Base-by-base conservation (phyloP, 176 grass and related monocot genomes). In the Coix lacrymajobi region DNA sequence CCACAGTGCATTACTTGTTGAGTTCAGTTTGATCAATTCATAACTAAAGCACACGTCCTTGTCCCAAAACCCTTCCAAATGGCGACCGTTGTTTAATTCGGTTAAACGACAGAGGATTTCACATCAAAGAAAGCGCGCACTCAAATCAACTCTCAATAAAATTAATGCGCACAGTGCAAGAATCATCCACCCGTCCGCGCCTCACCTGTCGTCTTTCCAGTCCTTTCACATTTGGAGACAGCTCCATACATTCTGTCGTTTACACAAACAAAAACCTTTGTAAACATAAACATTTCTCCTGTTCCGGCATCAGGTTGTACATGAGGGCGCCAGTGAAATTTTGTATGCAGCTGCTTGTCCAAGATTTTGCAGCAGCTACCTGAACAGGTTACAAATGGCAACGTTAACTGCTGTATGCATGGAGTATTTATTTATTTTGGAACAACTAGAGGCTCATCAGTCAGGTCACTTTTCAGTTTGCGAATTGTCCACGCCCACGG, bases 191-290 rank as follows among this genome's bases (percentile, higher is more conserved):
- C 67, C 20, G 68, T 19, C 45, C 3, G 20, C 33, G 24, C 32
- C 40, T 45, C 52, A 71, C 46, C 25, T 62, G 6, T 41, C 60
- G 25, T n/a, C 19, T 28, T 62, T 9, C 30, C 74, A 34, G 32
- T 83, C 54, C 86, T 45, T 83, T 79, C 87, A 60, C 87, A 79
- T 78, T 84, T 68, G 87, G 81, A 84, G 69, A 51, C 70, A 39
- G 58, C 60, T 84, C 66, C 45, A 43, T 22, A 22, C 51, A 9
- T 24, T 60, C 41, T 43, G 72, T 20, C 61, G 14, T 46, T 24
- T 25, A 11, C 31, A 49, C 31, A 62, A 22, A 15, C 13, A 36
- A 77, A 77, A 25, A 5, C 11, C 72, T 31, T 45, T 31, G 13
- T 72, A 31, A 44, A 63, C 11, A 22, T 75, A 52, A 52, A 56